phyloP scores from a whole-genome alignment of 2,329 filamentous ascomycete species.

The Aspergillus brunneoviolaceus region DNA sequence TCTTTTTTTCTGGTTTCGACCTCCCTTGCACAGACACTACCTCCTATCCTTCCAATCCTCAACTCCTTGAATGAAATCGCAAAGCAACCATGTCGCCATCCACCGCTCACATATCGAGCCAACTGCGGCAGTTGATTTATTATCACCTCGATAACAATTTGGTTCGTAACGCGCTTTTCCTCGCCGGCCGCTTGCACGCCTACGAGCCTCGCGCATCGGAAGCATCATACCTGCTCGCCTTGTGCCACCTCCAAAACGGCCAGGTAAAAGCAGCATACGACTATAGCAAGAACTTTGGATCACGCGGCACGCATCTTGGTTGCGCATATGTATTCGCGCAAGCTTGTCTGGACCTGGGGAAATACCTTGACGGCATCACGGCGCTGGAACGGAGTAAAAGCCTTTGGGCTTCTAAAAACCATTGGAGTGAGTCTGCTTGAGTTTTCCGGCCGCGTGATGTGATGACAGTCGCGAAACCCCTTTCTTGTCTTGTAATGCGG shows the following conservation, averaged over 20 bases:
- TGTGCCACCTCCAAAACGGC: slow-evolving; percentile 80
- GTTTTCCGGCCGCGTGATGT: not conserved
- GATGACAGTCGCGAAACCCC: not conserved
- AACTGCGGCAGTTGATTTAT: slow-evolving; percentile 66
- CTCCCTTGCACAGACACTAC: slow-evolving; percentile 1
- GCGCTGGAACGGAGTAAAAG: slow-evolving; percentile 78
- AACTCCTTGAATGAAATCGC: not conserved
- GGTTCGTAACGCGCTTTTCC: slow-evolving; percentile 87
- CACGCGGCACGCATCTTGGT: slow-evolving; percentile 73
- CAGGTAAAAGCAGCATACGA: slow-evolving; percentile 86
- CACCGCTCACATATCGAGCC: slow-evolving; percentile 55
- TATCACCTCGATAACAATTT: slow-evolving; percentile 86
- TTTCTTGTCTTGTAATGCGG: not conserved
- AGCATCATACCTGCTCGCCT: slow-evolving; percentile 75
- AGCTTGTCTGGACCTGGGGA: slow-evolving; percentile 75
- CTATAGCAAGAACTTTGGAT: slow-evolving; percentile 68
- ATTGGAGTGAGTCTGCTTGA: slow-evolving; percentile 63
- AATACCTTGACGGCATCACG: slow-evolving; percentile 75
- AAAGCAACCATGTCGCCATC: slow-evolving; percentile 53
- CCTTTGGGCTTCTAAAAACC: slow-evolving; percentile 73
- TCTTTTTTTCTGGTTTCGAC: not conserved
- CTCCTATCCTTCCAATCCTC: slow-evolving; percentile 2
- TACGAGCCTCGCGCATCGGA: slow-evolving; percentile 81
- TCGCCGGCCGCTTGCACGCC: slow-evolving; percentile 80
- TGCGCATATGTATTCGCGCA: slow-evolving; percentile 92